Evolutionary conservation across 345 rosid genomes (phyloP).

Genomic region (thale cress (Arabidopsis thaliana)): TAIR10.1 NC_003075.7:15711501-15712000

Average conservation of each 20-base stretch:
- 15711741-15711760: slow-evolving; percentile 93
- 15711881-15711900: slow-evolving; percentile 2
- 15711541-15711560: slow-evolving; percentile 90
- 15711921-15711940: slow-evolving; percentile 25
- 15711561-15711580: slow-evolving; percentile 83
- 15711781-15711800: slow-evolving; percentile 95
- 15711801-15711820: slow-evolving; percentile 89
- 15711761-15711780: slow-evolving; percentile 96
- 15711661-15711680: slow-evolving; percentile 22
- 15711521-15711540: slow-evolving; percentile 98
- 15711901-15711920: slow-evolving; percentile 25
- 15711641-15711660: slow-evolving; percentile 89
- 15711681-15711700: not conserved
- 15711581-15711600: slow-evolving; percentile 83
- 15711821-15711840: slow-evolving; percentile 73
- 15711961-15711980: slow-evolving; percentile 76
- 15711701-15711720: slow-evolving; percentile 14
- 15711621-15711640: slow-evolving; percentile 86
- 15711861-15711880: slow-evolving; percentile 20
- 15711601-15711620: slow-evolving; percentile 73
- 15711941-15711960: slow-evolving; percentile 34
- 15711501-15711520: slow-evolving; percentile 99
- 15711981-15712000: slow-evolving; percentile 76
- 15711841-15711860: slow-evolving; percentile 81
- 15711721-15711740: slow-evolving; percentile 55